Base-by-base conservation (phyloP, 2,329 filamentous ascomycete genomes). In the Talaromyces sp. region DNA sequence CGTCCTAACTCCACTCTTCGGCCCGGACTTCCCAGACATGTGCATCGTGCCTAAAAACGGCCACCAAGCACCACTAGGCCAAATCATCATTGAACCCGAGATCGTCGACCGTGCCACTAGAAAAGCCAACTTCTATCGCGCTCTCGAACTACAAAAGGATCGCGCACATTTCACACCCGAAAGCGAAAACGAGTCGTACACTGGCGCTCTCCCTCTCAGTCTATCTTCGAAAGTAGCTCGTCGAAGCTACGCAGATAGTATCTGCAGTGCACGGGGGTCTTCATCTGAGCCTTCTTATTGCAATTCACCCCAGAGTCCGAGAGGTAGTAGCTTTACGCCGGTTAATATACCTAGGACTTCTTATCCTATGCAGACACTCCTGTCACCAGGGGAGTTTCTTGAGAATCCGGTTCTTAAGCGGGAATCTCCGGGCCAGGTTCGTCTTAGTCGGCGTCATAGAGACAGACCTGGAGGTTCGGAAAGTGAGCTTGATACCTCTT, bases 1-100 rank as follows among this genome's bases (percentile, higher is more conserved):
- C 52, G 92, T 89, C 0, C 77, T 99, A 49, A 94, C 94, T 8
- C 94, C 94, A 4, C 80, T 99, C 54, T 99, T 99, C 70, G 94
- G 94, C 0, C 82, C 86, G 11, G 82, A 85, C 36, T 99, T 99
- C 69, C 86, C 90, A 2, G 78, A 80, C 3, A 75, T 85, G 41
- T 99, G 94, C 70, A 75, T 87, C 13, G 80, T 75, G 1, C 85
- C 86, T 22, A 29, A 17, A 20, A 1, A 78, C 82, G n/a, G 79
- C 65, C 57, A 2, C 75, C 82, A n/a, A 81, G 13, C 90, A 85
- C 68, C 82, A 80, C 10, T 80, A 80, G 42, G 16, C 29, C 24
- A 27, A 2, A 89, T 90, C 86, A 73, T 81, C 19, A 90, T 92
- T 62, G 79, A 83, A 50, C 76, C 76, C 2, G 67, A 72, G 0